Evolutionary conservation across 345 rosid genomes (phyloP).

Genomic region (Brassica carinata): DNA sequence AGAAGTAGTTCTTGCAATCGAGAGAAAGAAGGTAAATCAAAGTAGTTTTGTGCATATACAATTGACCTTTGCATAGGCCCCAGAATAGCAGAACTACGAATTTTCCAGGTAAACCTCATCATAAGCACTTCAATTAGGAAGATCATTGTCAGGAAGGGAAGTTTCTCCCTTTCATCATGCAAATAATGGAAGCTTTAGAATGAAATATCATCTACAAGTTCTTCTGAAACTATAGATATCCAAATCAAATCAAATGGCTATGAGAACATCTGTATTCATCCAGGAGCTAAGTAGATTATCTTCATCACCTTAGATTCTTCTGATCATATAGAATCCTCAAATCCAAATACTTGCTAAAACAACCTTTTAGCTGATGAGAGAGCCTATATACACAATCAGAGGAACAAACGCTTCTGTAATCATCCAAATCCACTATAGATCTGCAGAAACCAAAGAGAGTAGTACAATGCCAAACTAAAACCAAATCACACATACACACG

Average conservation of each 20-base stretch:
- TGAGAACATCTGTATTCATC: too few relatives aligned
- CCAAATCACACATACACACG: not conserved
- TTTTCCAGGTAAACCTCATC: not conserved
- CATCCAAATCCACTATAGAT: not conserved
- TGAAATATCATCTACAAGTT: not conserved
- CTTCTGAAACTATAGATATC: not conserved
- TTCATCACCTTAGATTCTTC: too few relatives aligned
- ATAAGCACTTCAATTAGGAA: constrained; percentile 2
- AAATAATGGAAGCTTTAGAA: not conserved
- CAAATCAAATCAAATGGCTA: not conserved
- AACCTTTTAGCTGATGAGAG: too few relatives aligned
- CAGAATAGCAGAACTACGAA: not conserved
- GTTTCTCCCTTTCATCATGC: not conserved
- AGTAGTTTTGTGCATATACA: too few relatives aligned
- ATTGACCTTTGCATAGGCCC: not conserved
- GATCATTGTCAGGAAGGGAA: not conserved
- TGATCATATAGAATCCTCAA: too few relatives aligned
- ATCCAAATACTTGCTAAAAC: too few relatives aligned
- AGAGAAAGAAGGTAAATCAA: too few relatives aligned
- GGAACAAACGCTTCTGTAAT: not conserved
- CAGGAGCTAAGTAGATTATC: not conserved
- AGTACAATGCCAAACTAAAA: not conserved
- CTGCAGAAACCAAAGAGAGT: not conserved
- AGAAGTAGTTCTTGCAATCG: too few relatives aligned
- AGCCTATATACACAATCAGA: too few relatives aligned